Evolutionary conservation across 371 early-diverging fungal species (phyloP), one percentile per base, ranked within the genome.

Genomic region (Mortierella sp.): DNA sequence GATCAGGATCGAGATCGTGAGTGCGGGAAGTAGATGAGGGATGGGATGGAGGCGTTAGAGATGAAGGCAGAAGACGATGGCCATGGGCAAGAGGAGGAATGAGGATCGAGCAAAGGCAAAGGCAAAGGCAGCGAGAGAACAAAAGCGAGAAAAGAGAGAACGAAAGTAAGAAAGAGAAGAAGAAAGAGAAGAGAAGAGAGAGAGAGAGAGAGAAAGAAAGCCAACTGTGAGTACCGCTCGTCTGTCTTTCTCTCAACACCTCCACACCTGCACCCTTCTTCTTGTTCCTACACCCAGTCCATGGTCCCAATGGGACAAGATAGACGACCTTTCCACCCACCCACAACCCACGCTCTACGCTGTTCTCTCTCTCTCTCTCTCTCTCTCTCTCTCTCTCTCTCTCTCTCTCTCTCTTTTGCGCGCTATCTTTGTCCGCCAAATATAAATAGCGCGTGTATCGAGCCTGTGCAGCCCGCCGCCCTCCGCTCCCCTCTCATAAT

Each of bases 351-450:
- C 46, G 21, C 23, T 59, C 19, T 9, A 16, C 45, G 43, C 60
- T 55, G 21, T 46, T 37, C n/a, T 46, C 58, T 47, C 21, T 23
- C 44, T 43, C 51, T 26, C 45, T 9, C 28, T 63, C 37, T 48
- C n/a, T 30, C n/a, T 60, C 51, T 48, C 44, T 29, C n/a, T 47
- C 25, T 55, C 26, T 60, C 14, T 53, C 50, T 44, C 5, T 26
- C 53, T 51, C 57, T 15, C 18, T 43, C 30, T 46, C 45, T 4
- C 25, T 23, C 51, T 28, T 48, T 47, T 47, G 37, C 37, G 37
- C 37, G 37, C 37, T 37, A 37, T 37, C 37, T 37, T 37, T 37
- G 37, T 37, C 37, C 37, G 37, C 37, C 37, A 5, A 5, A 37
- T 37, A 37, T 37, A 37, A 37, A 37, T 37, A 37, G 37, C 37